Percentiles rank a stretch among this genome's conserved stretches.
Conservation (phyloP, 2,329 filamentous ascomycete genomes). For the Fusarium protoensiforme region DNA sequence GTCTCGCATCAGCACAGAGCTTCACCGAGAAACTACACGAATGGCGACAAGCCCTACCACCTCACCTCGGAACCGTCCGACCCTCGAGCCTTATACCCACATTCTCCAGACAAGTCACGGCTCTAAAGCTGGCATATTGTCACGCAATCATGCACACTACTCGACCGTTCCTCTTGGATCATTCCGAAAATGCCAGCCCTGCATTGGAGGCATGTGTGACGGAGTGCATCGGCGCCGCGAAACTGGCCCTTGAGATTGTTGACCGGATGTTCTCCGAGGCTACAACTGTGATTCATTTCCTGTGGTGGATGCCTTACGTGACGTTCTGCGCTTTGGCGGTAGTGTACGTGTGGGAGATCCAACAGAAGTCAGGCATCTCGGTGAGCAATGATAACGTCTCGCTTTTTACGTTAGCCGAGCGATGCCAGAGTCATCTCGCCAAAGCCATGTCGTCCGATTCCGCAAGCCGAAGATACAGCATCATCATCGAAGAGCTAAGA, state of each 20-base stretch:
- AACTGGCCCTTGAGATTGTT: slow-evolving; percentile 5
- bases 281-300: slow-evolving; percentile 54
- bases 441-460: slow-evolving; percentile 51
- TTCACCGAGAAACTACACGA: slow-evolving; percentile 50
- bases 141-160: slow-evolving; percentile 66
- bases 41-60: slow-evolving; percentile 53
- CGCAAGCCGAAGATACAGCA: slow-evolving; percentile 60
- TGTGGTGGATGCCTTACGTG: slow-evolving; percentile 66
- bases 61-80: slow-evolving; percentile 54
- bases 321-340: slow-evolving; percentile 65
- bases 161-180: slow-evolving; percentile 51
- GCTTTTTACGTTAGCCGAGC: slow-evolving; percentile 56
- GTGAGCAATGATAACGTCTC: slow-evolving; percentile 1
- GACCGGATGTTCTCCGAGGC: slow-evolving; percentile 19
- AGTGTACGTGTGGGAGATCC: slow-evolving; percentile 65
- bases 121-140: slow-evolving; percentile 62
- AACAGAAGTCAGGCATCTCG: slow-evolving; percentile 43
- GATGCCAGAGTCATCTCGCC: slow-evolving; percentile 58
- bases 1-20: slow-evolving; percentile 50
- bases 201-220: slow-evolving; percentile 43
- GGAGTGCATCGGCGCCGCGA: slow-evolving; percentile 55
- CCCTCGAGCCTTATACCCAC: slow-evolving; percentile 56
- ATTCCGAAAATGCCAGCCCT: slow-evolving; percentile 51
- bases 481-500: slow-evolving; percentile 64
- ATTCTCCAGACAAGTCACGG: slow-evolving; percentile 59